Percentiles rank a stretch among this genome's conserved stretches.
These are phyloP conservation scores for Penstemon barbatus DNA, from an alignment of 257 asterid species.

Conservation along the genomic window DNA sequence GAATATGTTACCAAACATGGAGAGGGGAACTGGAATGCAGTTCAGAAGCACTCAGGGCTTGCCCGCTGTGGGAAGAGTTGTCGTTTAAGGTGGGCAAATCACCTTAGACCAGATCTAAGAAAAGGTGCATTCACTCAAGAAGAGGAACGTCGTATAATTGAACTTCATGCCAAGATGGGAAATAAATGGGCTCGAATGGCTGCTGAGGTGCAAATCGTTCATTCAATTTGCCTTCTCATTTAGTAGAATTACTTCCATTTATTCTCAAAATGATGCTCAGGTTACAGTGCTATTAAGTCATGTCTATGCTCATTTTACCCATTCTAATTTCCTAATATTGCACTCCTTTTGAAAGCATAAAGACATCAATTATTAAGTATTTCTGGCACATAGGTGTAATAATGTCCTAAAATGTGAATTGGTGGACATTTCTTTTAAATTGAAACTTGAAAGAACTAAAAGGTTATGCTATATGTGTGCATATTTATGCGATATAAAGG, in stretches of 20 bases:
- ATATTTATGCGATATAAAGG: constrained; percentile 6
- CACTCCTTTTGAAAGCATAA: constrained; percentile 5
- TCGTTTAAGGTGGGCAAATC: constrained; percentile 73
- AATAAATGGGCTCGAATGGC: constrained; percentile 74
- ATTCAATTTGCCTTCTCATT: constrained; percentile 11
- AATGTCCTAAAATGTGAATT: not conserved
- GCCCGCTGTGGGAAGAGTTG: constrained; percentile 77
- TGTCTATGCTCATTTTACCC: constrained; percentile 6
- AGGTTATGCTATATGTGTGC: not conserved
- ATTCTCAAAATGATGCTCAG: not conserved
- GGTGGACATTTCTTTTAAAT: not conserved
- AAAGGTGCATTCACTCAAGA: constrained; percentile 58
- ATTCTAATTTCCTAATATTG: not conserved
- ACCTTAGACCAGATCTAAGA: constrained; percentile 62
- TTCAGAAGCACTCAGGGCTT: constrained; percentile 57
- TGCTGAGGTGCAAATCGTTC: constrained; percentile 44
- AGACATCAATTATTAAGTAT: not conserved
- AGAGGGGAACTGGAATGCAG: constrained; percentile 69
- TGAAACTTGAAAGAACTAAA: not conserved
- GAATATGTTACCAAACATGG: constrained; percentile 57
- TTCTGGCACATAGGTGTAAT: not conserved
- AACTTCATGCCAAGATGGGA: constrained; percentile 63
- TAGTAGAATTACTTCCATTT: constrained; percentile 5
- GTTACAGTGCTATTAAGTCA: not conserved
- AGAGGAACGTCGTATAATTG: constrained; percentile 55